phyloP scores from a whole-genome alignment of 768 basidiomycete genomes.

The Erythrobasidium yunnanense region DNA sequence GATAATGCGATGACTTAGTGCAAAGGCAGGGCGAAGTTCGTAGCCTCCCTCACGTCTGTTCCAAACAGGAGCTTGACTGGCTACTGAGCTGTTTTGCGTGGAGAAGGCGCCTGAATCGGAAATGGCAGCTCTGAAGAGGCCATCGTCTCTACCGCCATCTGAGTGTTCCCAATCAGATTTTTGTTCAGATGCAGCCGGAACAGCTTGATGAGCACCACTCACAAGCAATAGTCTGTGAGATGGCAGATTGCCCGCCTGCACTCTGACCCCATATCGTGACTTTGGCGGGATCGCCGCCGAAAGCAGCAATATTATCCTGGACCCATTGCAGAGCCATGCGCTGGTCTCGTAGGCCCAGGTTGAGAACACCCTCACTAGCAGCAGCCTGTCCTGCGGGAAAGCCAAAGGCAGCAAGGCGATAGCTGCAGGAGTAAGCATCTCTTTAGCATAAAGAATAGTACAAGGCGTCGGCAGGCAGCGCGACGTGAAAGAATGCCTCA shows the following conservation, averaged over 20 bases:
- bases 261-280: slow-evolving; percentile 39
- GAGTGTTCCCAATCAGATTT: neutral
- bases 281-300: slow-evolving; percentile 56
- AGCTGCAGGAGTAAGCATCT: too few species aligned
- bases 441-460: too few species aligned
- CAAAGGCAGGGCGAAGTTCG: neutral
- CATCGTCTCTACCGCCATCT: slow-evolving; percentile 23
- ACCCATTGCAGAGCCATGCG: slow-evolving; percentile 52
- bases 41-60: neutral
- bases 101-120: slow-evolving; percentile 19
- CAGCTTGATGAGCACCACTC: neutral
- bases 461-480: too few species aligned
- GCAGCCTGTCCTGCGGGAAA: slow-evolving; percentile 25
- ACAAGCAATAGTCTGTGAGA: neutral
- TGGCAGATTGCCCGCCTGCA: slow-evolving; percentile 27
- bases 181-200: neutral
- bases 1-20: neutral
- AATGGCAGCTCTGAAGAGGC: slow-evolving; percentile 31
- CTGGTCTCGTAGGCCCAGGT: slow-evolving; percentile 56
- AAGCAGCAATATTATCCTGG: slow-evolving; percentile 54
- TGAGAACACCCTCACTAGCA: slow-evolving; percentile 36
- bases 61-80: neutral
- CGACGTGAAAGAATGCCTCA: too few species aligned
- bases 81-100: neutral
- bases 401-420: slow-evolving; percentile 30